Evolutionary conservation across 1,139 yeast species (phyloP), one percentile per base, ranked within the genome.

Genomic region (Blastobotrys malaysiensis): DNA sequence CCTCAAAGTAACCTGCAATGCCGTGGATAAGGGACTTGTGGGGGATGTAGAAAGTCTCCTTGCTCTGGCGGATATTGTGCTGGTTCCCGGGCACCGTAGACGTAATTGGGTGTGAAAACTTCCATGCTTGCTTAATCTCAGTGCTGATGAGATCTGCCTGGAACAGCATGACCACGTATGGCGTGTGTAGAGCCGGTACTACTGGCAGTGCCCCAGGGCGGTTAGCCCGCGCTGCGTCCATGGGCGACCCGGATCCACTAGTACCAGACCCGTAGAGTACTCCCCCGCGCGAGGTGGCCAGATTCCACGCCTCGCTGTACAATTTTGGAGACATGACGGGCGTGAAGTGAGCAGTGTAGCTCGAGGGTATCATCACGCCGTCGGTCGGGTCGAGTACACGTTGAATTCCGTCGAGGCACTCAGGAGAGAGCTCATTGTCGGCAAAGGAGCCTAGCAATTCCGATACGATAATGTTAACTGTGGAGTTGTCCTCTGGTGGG

Each of bases 401-500:
- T 60, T 63, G 72, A 14, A 66, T 67, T 2, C 70, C 70, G 51
- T 72, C 75, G 20, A 78, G 70, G 55, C 95, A 84, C 65, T 91
- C 98, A 0, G 97, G 97, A 13, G 88, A 78, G 14, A 88, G 74
- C 66, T 91, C 98, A 68, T 91, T 91, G 68, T 95, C 93, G 1
- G 96, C 97, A 72, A 90, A 86, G 5, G 96, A 88, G 1, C 97
- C 97, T 24, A 91, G 69, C 27, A 91, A 73, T 66, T 91, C 98
- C 46, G 95, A 86, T 1, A 91, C 76, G 13, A 90, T 77, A 47
- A 90, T 65, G 63, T 86, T 79, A 52, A 77, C 75, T 16, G 19
- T 11, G 7, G 53, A 14, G 19, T 51, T 50, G 59, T 63, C 48
- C n/a, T n/a, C n/a, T 59, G 55, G 51, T 5, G 74, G 75, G 16